These are phyloP conservation scores for Melaleuca alternifolia DNA, from an alignment of 345 rosid species.

Conservation along the genomic window DNA sequence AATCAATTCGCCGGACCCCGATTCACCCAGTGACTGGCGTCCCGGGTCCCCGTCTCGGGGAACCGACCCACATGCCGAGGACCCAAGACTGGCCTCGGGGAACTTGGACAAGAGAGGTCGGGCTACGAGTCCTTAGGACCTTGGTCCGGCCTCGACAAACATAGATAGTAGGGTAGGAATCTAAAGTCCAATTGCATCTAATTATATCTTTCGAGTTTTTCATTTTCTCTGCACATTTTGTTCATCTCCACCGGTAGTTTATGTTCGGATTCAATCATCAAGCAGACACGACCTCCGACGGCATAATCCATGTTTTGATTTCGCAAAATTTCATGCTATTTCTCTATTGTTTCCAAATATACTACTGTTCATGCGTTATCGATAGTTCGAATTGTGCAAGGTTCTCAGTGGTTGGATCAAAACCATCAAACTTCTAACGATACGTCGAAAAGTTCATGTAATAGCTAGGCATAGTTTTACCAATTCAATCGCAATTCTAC, in stretches of 20 bases:
- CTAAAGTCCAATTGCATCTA: not conserved
- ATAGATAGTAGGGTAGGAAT: too few species aligned
- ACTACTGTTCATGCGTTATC: not conserved
- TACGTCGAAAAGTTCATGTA: too few species aligned
- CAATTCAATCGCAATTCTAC: too few species aligned
- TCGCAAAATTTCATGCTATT: not conserved
- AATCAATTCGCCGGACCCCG: too few species aligned
- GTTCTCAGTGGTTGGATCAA: not conserved
- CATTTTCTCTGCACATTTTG: not conserved
- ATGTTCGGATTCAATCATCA: not conserved
- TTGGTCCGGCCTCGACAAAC: not conserved
- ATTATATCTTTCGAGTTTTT: not conserved
- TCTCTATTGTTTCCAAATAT: not conserved
- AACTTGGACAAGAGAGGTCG: too few species aligned
- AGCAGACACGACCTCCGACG: not conserved
- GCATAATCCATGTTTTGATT: not conserved
- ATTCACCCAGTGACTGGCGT: too few species aligned
- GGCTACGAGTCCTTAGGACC: too few species aligned
- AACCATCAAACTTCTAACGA: too few species aligned
- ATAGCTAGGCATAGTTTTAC: too few species aligned
- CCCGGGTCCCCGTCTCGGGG: too few species aligned
- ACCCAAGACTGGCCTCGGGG: not conserved
- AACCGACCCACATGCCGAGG: fast-evolving
- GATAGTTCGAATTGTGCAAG: not conserved
- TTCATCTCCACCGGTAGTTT: not conserved